Base-by-base conservation (phyloP, 768 basidiomycete species). In the Suillus occidentalis region DNA sequence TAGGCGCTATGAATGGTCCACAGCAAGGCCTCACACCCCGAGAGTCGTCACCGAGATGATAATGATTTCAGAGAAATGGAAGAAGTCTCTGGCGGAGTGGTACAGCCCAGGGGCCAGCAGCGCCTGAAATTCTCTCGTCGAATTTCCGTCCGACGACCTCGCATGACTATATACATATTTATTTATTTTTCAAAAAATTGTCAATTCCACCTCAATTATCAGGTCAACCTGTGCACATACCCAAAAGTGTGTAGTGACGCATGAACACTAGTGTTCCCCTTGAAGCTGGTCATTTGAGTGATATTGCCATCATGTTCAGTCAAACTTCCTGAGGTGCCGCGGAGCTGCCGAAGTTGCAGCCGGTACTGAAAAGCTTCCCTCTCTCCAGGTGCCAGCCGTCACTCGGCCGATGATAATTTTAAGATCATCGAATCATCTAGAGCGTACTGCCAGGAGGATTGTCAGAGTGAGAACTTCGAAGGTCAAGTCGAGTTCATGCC, bases 11-110 rank as follows among this genome's bases (percentile, higher is more conserved):
- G 40, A 59, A 59, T 59, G 40, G 12, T 18, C 25, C 18, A 59
- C 58, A 59, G 58, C 58, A 59, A 59, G 58, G 5, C 58, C 40
- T 39, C 25, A 59, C 20, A 42, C 39, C 57, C 57, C 40, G 40
- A 42, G 25, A 12, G 18, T 18, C 10, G 52, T 34, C 55, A 57
- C 56, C 40, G 40, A 12, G 22, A 42, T 42, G 25, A 42, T 8
- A 22, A 22, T 28, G 18, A 16, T 16, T 8, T 39, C 37, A 20
- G 25, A 10, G 6, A 59, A 12, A 16, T 50, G 3, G 50, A 50
- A 50, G 13, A 16, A 28, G 36, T 20, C 14, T 16, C 56, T 12
- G 25, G 3, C 40, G 25, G 10, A 42, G 57, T 25, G 22, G 37
- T 42, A 59, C 22, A 39, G 57, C 57, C 39, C 9, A n/a, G n/a